These are phyloP conservation scores for Ophioceras dolichostomum DNA, from an alignment of 2,329 filamentous ascomycete species.

Conservation along the genomic window DNA sequence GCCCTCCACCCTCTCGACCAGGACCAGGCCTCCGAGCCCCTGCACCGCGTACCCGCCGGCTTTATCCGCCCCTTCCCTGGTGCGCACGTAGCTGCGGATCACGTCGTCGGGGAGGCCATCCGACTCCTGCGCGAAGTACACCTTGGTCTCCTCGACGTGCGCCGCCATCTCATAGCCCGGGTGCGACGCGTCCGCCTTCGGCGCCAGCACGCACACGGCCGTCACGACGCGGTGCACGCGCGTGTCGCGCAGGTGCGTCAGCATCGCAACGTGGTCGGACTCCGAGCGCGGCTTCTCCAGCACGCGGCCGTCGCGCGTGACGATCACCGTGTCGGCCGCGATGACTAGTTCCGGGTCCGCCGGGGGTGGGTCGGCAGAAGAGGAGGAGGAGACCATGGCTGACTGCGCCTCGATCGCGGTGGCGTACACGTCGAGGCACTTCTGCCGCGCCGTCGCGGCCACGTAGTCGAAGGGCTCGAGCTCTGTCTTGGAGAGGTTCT, in stretches of 20 bases:
- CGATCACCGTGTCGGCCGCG: slow-evolving; percentile 83
- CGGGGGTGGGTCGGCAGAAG: slow-evolving; percentile 15
- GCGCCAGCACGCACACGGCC: slow-evolving; percentile 71
- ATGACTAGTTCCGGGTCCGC: slow-evolving; percentile 74
- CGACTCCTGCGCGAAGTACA: slow-evolving; percentile 63
- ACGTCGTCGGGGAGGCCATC: slow-evolving; percentile 62
- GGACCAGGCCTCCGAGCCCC: slow-evolving; percentile 70
- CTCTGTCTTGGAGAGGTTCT: slow-evolving; percentile 66
- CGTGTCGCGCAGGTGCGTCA: slow-evolving; percentile 69
- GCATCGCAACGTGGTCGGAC: slow-evolving; percentile 71
- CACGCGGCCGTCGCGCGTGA: slow-evolving; percentile 61
- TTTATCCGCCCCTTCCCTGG: slow-evolving; percentile 89
- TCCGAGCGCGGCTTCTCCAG: slow-evolving; percentile 84
- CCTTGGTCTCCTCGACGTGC: slow-evolving; percentile 79
- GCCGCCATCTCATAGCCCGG: slow-evolving; percentile 78
- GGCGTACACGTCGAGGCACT: slow-evolving; percentile 62
- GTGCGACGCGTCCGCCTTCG: slow-evolving; percentile 64
- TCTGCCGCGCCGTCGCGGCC: slow-evolving; percentile 70
- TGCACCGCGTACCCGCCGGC: slow-evolving; percentile 94
- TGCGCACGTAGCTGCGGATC: slow-evolving; percentile 65
- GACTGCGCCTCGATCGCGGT: slow-evolving; percentile 27
- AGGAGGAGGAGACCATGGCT: slow-evolving; percentile 7
- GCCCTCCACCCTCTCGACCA: slow-evolving; percentile 84
- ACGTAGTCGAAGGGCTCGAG: slow-evolving; percentile 86
- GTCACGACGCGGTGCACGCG: slow-evolving; percentile 74